These are phyloP conservation scores for Diaporthe amygdali DNA, from an alignment of 2,329 filamentous ascomycete genomes.

Conservation along the genomic window DNA sequence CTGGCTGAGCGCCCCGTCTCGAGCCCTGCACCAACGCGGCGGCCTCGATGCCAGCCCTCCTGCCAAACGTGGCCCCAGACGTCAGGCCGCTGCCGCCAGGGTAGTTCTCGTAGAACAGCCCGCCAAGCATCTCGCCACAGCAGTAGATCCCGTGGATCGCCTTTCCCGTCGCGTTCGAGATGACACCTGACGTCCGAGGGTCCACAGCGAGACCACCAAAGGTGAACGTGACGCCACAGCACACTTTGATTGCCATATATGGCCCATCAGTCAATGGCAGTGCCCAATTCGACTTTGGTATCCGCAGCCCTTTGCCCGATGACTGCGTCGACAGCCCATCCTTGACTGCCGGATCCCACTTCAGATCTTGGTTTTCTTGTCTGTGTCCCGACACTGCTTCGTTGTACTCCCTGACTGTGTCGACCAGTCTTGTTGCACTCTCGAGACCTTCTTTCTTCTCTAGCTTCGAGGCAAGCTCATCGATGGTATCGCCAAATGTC, in stretches of 20 bases:
- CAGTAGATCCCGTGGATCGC: conserved; percentile 64
- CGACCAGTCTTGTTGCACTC: conserved; percentile 50
- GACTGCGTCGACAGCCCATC: conserved; percentile 69
- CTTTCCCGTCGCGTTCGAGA: conserved; percentile 48
- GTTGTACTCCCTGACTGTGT: conserved; percentile 62
- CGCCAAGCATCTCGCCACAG: conserved; percentile 70
- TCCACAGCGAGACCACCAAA: conserved; percentile 68
- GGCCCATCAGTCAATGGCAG: conserved; percentile 60
- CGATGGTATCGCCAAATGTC: conserved; percentile 54
- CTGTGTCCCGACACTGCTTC: conserved; percentile 54
- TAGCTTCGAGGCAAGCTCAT: conserved; percentile 60
- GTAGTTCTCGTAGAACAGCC: conserved; percentile 68
- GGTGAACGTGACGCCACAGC: conserved; percentile 71
- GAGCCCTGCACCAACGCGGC: conserved; percentile 26
- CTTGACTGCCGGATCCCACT: conserved; percentile 65
- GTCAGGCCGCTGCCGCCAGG: conserved; percentile 68
- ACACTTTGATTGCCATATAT: conserved; percentile 68
- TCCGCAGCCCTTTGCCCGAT: conserved; percentile 40
- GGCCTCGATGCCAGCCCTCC: conserved; percentile 44
- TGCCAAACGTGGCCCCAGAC: conserved; percentile 59
- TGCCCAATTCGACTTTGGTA: conserved; percentile 72
- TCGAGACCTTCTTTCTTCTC: conserved; percentile 49
- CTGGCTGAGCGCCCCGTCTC: background rate
- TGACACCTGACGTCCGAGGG: conserved; percentile 57
- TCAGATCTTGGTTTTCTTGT: conserved; percentile 46